phyloP scores from a whole-genome alignment of 495 filamentous ascomycete species.

The Podospora conica region DNA sequence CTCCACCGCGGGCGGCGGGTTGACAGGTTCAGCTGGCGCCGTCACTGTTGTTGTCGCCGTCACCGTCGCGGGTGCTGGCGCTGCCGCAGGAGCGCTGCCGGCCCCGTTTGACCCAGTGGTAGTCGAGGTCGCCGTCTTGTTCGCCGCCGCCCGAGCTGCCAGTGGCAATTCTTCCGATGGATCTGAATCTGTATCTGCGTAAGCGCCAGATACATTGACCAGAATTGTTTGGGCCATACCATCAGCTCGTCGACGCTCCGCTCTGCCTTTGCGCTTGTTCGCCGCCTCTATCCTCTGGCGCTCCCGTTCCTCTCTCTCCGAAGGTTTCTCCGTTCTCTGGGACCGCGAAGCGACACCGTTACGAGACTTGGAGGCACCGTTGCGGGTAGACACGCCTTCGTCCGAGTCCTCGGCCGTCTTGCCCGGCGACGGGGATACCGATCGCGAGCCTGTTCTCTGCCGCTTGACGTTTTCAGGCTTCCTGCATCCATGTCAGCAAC shows the following conservation, averaged over 20 bases:
- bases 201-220: slow-evolving; percentile 26
- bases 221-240: slow-evolving; percentile 47
- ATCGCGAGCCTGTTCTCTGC: slow-evolving; percentile 70
- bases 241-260: slow-evolving; percentile 66
- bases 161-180: slow-evolving; percentile 52
- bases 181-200: slow-evolving; percentile 48
- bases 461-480: slow-evolving; percentile 52
- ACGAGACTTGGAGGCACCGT: slow-evolving; percentile 52
- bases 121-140: slow-evolving; percentile 23
- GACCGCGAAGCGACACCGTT: slow-evolving; percentile 53
- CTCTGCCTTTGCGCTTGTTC: slow-evolving; percentile 66
- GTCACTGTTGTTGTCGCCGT: slow-evolving; percentile 3
- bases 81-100: slow-evolving; percentile 11
- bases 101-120: neutral
- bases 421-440: slow-evolving; percentile 48
- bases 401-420: slow-evolving; percentile 60
- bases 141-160: slow-evolving; percentile 35
- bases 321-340: slow-evolving; percentile 58
- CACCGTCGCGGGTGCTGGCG: slow-evolving; percentile 12
- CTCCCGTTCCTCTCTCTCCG: slow-evolving; percentile 67
- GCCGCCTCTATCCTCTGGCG: slow-evolving; percentile 61
- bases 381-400: slow-evolving; percentile 52
- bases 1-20: slow-evolving; percentile 15
- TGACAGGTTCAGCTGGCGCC: slow-evolving; percentile 21
- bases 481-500: slow-evolving; percentile 25